phyloP scores from a whole-genome alignment of 306 rosid species.

The Medicago lupulina region DNA sequence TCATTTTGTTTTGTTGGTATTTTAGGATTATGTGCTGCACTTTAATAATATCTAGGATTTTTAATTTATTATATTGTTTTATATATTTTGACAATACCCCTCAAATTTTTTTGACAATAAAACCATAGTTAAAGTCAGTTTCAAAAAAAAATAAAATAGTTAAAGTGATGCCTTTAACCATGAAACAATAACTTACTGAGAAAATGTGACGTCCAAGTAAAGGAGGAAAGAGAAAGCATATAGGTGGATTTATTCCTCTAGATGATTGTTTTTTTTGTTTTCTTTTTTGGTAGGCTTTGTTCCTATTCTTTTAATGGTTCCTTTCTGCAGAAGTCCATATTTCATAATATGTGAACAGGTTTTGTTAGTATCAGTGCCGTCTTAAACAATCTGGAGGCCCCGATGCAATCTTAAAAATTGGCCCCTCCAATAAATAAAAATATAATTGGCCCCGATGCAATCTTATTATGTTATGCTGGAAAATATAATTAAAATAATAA shows the following conservation, averaged over 20 bases:
- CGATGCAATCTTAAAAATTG: too few species aligned
- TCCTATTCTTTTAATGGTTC: background rate
- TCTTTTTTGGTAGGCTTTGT: background rate
- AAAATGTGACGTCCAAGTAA: conserved; percentile 2
- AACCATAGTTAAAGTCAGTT: conserved; percentile 1
- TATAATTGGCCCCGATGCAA: too few species aligned
- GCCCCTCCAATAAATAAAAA: too few species aligned
- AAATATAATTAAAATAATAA: too few species aligned
- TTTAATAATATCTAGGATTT: conserved; percentile 10
- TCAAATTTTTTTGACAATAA: background rate
- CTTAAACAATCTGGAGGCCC: too few species aligned
- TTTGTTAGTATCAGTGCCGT: conserved; percentile 1
- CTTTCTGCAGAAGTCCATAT: conserved; percentile 4
- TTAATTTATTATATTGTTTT: background rate
- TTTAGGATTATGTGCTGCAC: conserved; percentile 12
- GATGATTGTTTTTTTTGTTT: conserved; percentile 25
- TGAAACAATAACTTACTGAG: background rate
- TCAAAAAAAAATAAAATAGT: too few species aligned
- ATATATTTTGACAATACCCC: background rate
- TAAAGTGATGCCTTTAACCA: conserved; percentile 5
- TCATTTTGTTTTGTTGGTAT: conserved; percentile 20
- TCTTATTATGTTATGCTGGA: too few species aligned
- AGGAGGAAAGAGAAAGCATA: conserved; percentile 22
- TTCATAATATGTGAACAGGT: conserved; percentile 13
- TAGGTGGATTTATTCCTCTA: conserved; percentile 11